Evolutionary conservation across 2,329 filamentous ascomycete species (phyloP).

Genomic region (Chlorencoelia australis): DNA sequence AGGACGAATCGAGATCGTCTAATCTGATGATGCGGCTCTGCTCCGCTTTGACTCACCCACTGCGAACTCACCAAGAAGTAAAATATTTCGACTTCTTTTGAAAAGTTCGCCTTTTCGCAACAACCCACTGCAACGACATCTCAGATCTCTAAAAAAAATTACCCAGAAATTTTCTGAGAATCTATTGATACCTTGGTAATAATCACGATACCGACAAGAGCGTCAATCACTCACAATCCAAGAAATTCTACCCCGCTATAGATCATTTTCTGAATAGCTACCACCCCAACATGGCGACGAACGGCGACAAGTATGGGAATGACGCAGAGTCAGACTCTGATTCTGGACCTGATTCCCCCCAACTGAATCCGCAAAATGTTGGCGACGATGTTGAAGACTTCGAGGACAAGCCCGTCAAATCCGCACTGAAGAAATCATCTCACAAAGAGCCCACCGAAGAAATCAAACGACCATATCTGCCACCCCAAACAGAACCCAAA

Average conservation of each 20-base stretch:
- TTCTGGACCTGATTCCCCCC: slow-evolving; percentile 47
- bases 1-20: no score
- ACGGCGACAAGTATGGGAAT: slow-evolving; percentile 56
- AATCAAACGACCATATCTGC: slow-evolving; percentile 55
- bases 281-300: slow-evolving; percentile 26
- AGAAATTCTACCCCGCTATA: slow-evolving; percentile 6
- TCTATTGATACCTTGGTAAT: no score
- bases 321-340: slow-evolving; percentile 62
- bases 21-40: no score
- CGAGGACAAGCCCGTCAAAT: slow-evolving; percentile 62
- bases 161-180: no score
- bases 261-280: no score
- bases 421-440: slow-evolving; percentile 72
- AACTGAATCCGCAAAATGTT: slow-evolving; percentile 38
- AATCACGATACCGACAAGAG: no score
- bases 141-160: no score
- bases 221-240: neutral
- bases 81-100: no score
- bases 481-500: slow-evolving; percentile 87
- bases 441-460: slow-evolving; percentile 43
- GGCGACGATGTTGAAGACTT: slow-evolving; percentile 47
- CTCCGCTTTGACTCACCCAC: no score
- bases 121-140: no score
- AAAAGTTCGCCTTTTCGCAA: no score
- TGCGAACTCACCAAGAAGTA: no score